Evolutionary conservation across 1,284 basidiomycete species (phyloP), one percentile per base, ranked within the genome.

Genomic region (Fomitopsis schrenkii): DNA sequence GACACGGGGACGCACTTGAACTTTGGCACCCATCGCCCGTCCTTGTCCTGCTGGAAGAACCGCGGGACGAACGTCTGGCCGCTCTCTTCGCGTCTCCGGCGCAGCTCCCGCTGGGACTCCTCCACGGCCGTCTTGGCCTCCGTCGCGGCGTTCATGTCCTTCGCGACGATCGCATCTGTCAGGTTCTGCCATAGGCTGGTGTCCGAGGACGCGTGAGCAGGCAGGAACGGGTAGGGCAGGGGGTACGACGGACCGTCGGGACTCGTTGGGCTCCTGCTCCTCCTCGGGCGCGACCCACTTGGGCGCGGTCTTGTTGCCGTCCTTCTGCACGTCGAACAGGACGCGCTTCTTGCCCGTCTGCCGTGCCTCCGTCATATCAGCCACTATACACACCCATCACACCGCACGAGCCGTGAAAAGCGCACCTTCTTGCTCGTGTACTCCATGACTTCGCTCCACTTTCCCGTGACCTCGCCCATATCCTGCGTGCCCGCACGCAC

Each of bases 121-220:
- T 99, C 97, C 1, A 99, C 94, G 14, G 83, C 83, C 0, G 87
- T 85, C 81, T 99, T 99, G 54, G 92, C 92, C 45, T 87, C 85
- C 9, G 96, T 98, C 12, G 97, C 97, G 28, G 87, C 90, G 69
- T 95, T 94, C 90, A 98, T 95, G 74, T 99, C 94, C 71, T 91
- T 93, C 50, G 80, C 79, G 57, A 84, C 77, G 76, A 99, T 98
- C 19, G 96, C 97, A 28, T 85, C 80, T 17, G 97, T 99, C 46
- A 99, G 81, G 59, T 88, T 84, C 44, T 80, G 72, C 97, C 97
- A 99, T 57, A 98, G 76, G 66, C 93, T 54, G 12, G 14, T 91
- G 26, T 30, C 26, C 45, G 33, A 22, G 30, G 46, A 55, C 54
- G 52, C 38, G 46, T 14, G 30, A 35, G 15, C 30, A 17, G 54